A percentile compares a stretch with the other conserved stretches of the same genome.
These are phyloP conservation scores for Pueraria montana DNA, from an alignment of 306 rosid genomes.

Conservation along the genomic window DNA sequence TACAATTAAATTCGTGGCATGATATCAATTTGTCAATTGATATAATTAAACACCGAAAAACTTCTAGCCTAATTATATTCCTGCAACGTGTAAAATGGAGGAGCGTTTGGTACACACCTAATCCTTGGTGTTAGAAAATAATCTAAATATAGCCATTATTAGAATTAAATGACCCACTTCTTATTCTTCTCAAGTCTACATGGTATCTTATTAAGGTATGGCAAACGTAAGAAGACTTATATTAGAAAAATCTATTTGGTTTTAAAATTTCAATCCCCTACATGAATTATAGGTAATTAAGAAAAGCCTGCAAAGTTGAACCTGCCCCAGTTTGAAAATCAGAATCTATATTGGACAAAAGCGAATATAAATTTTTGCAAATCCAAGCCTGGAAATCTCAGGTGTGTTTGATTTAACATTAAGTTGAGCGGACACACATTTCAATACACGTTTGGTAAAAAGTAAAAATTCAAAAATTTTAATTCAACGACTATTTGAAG, in stretches of 20 bases:
- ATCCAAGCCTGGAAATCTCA: not conserved
- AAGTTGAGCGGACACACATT: no score
- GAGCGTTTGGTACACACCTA: constrained; percentile 40
- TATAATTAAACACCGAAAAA: constrained; percentile 27
- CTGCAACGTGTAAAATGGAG: not conserved
- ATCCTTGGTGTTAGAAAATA: not conserved
- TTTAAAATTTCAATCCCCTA: constrained; percentile 7
- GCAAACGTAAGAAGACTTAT: not conserved
- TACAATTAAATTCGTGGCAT: constrained; percentile 1
- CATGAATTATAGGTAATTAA: not conserved
- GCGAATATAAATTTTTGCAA: not conserved
- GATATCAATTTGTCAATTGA: not conserved
- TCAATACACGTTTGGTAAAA: no score
- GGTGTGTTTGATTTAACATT: no score
- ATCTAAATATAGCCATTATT: not conserved
- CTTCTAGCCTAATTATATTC: not conserved
- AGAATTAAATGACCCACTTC: constrained; percentile 12
- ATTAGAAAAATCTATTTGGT: not conserved
- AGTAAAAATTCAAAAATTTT: no score
- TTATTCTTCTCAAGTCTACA: not conserved
- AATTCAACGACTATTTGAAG: no score
- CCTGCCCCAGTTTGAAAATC: not conserved
- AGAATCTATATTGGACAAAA: constrained; percentile 9
- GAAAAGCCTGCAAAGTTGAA: constrained; percentile 4
- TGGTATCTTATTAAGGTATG: not conserved